Evolutionary conservation across 306 rosid genomes (phyloP).

Genomic region (Sicyos edulis): DNA sequence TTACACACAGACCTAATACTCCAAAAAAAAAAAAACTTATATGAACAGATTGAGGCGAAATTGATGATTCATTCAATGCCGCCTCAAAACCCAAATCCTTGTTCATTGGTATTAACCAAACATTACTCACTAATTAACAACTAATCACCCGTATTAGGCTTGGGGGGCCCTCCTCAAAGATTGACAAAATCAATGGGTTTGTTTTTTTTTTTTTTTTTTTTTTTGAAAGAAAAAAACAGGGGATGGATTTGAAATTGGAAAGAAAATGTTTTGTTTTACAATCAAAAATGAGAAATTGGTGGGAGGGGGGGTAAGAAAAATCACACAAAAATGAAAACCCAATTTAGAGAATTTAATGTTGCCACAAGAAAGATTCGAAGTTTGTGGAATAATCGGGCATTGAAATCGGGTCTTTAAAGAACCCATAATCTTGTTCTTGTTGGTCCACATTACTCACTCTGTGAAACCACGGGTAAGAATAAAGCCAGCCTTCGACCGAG

Average conservation of each 20-base stretch:
- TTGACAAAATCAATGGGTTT: conserved; percentile 12
- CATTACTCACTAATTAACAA: neutral
- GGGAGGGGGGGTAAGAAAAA: neutral
- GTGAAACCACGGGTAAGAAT: conserved; percentile 41
- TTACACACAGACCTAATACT: neutral
- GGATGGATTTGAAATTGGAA: neutral
- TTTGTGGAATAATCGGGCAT: conserved; percentile 27
- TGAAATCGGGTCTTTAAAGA: conserved; percentile 34
- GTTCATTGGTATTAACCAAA: neutral
- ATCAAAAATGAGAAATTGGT: neutral
- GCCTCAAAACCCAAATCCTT: conserved; percentile 18
- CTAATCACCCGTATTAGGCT: neutral
- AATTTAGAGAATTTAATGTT: conserved; percentile 20
- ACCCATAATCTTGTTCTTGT: conserved; percentile 25
- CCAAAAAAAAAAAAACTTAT: neutral
- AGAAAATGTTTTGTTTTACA: conserved; percentile 7
- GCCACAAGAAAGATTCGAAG: conserved; percentile 44
- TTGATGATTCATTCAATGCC: neutral
- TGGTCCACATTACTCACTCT: conserved; percentile 36
- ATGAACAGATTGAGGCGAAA: conserved; percentile 10
- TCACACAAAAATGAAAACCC: no score
- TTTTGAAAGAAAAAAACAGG: no score
- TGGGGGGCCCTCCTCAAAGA: neutral
- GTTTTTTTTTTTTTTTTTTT: neutral
- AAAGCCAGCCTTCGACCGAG: conserved; percentile 41